Percentiles rank a stretch among this genome's conserved stretches.
These are phyloP conservation scores for Penicillium mononematosum DNA, from an alignment of 495 filamentous ascomycete genomes.

Conservation along the genomic window DNA sequence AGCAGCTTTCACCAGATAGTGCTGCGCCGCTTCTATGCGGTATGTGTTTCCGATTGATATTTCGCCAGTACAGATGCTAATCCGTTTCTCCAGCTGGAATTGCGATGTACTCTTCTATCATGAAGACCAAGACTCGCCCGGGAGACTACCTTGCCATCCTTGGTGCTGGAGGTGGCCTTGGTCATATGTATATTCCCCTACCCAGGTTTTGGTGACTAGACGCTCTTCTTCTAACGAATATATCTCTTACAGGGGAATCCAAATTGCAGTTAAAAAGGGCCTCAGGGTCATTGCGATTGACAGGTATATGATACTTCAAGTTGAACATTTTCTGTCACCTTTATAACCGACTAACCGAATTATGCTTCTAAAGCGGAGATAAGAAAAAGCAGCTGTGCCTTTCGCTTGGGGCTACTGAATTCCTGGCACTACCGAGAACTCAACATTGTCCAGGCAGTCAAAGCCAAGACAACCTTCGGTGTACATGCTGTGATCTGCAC, in stretches of 20 bases:
- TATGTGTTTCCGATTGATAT: constrained; percentile 13
- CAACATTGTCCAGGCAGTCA: constrained; percentile 37
- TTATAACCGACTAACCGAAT: not conserved
- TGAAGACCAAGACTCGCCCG: constrained; percentile 40
- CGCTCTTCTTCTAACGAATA: not conserved
- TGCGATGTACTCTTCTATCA: constrained; percentile 50
- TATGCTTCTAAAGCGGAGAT: constrained; percentile 27
- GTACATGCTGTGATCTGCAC: constrained; percentile 48
- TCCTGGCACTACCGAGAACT: constrained; percentile 42
- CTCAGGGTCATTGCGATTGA: constrained; percentile 46
- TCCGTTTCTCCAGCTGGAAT: constrained; percentile 33
- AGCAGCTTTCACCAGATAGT: constrained; percentile 31
- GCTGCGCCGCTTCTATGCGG: constrained; percentile 45
- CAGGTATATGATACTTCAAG: constrained; percentile 23
- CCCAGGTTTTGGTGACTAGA: not conserved
- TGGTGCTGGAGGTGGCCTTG: constrained; percentile 45
- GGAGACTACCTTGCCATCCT: constrained; percentile 45
- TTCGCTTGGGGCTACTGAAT: constrained; percentile 37
- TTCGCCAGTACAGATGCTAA: constrained; percentile 1
- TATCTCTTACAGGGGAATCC: constrained; percentile 34
- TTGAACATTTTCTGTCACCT: not conserved
- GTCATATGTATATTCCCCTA: constrained; percentile 38
- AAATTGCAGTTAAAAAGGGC: constrained; percentile 44
- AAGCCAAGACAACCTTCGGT: constrained; percentile 37
- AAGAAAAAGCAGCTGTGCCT: constrained; percentile 44